Percentiles rank a stretch among this genome's conserved stretches.
Conservation (phyloP, 257 asterid species). For the Solanum microdontum region DNA sequence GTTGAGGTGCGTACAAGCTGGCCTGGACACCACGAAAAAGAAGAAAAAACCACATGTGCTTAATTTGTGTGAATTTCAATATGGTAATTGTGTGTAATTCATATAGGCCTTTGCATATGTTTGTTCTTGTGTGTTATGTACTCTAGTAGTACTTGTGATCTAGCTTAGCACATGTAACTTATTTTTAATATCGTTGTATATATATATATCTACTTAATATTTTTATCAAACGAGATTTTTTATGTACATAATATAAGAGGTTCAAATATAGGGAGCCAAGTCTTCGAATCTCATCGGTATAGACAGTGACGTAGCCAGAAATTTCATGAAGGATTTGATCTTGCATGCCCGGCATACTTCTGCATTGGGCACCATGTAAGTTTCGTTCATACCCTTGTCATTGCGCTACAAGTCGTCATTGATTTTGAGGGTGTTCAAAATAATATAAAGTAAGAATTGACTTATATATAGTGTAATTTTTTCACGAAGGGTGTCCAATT, state of each 20-base stretch:
- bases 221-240: background rate
- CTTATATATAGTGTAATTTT: too few relatives aligned
- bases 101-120: background rate
- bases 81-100: background rate
- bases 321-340: background rate
- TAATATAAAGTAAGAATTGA: too few relatives aligned
- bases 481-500: fast-evolving
- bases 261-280: background rate
- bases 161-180: background rate
- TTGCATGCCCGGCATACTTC: too few relatives aligned
- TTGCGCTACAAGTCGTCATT: too few relatives aligned
- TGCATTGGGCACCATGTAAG: too few relatives aligned
- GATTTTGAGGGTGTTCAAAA: too few relatives aligned
- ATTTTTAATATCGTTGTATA: background rate
- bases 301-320: background rate
- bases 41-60: background rate
- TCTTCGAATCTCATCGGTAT: background rate
- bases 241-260: background rate
- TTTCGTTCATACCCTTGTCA: too few relatives aligned
- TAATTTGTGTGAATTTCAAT: background rate
- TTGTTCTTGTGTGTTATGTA: background rate
- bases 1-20: background rate
- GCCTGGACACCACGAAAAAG: fast-evolving
- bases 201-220: background rate
- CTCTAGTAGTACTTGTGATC: background rate